phyloP scores from a whole-genome alignment of 345 rosid genomes.

The Brassica napus region Da-Ae NC_063440.1:22761501-22762000 shows the following conservation, averaged over 20 bases:
- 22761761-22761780: slow-evolving; percentile 76
- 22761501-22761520: not conserved
- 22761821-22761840: slow-evolving; percentile 53
- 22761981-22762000: slow-evolving; percentile 60
- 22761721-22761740: slow-evolving; percentile 42
- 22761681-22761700: too few species aligned
- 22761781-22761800: slow-evolving; percentile 60
- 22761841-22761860: slow-evolving; percentile 58
- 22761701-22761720: slow-evolving; percentile 55
- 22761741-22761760: slow-evolving; percentile 47
- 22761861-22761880: slow-evolving; percentile 54
- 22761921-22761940: slow-evolving; percentile 84
- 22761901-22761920: slow-evolving; percentile 69
- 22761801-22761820: slow-evolving; percentile 74
- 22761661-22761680: too few species aligned
- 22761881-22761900: slow-evolving; percentile 51
- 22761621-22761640: too few species aligned
- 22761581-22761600: too few species aligned
- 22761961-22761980: slow-evolving; percentile 52
- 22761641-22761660: too few species aligned
- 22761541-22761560: too few species aligned
- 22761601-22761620: too few species aligned
- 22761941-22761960: slow-evolving; percentile 53
- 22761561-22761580: too few species aligned
- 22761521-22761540: too few species aligned